phyloP scores from a whole-genome alignment of 2,329 filamentous ascomycete genomes.

The Xylariales sp. region DNA sequence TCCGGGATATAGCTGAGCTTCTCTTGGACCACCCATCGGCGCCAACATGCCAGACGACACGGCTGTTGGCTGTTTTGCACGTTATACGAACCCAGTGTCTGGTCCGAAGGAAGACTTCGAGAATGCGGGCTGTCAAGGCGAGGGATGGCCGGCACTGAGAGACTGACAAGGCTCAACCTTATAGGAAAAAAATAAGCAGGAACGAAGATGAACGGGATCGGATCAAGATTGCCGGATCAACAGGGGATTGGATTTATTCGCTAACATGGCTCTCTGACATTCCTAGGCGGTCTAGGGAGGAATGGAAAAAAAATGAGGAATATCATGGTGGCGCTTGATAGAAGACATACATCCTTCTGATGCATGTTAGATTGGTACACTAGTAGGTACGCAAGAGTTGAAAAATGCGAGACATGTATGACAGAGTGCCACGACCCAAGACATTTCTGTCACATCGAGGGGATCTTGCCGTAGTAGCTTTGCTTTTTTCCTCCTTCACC shows the following conservation, averaged over 20 bases:
- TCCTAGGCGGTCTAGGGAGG: slow-evolving; percentile 5
- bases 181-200: background rate
- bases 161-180: slow-evolving; percentile 3
- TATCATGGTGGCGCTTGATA: background rate
- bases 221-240: background rate
- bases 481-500: background rate
- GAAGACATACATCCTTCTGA: slow-evolving; percentile 8
- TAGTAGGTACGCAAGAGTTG: too few species aligned
- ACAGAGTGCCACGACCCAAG: slow-evolving; percentile 6
- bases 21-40: slow-evolving; percentile 1
- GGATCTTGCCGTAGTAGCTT: too few species aligned
- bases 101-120: background rate
- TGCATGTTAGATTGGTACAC: too few species aligned
- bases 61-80: slow-evolving; percentile 3
- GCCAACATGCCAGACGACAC: background rate
- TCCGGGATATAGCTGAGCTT: background rate
- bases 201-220: slow-evolving; percentile 1
- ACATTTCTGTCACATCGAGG: too few species aligned
- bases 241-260: background rate
- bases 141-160: slow-evolving; percentile 1
- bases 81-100: background rate
- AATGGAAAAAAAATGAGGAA: background rate
- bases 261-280: slow-evolving; percentile 4
- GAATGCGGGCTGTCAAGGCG: slow-evolving; percentile 3
- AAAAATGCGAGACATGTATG: slow-evolving; percentile 11